These are phyloP conservation scores for Polygonum maritimum DNA, from an alignment of 148 eudicot genomes.

Conservation along the genomic window DNA sequence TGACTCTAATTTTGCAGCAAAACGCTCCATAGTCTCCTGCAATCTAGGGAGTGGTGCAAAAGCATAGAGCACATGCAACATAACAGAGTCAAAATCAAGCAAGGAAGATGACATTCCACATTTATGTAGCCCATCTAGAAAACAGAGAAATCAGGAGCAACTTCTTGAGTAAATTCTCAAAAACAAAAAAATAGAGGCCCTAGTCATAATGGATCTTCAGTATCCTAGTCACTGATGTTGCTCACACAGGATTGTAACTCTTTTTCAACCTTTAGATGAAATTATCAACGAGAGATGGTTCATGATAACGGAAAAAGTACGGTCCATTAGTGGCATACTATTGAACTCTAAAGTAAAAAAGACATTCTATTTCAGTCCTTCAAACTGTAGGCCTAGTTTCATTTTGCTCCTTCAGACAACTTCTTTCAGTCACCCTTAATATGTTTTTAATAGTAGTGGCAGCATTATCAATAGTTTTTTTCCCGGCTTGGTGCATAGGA, in stretches of 20 bases:
- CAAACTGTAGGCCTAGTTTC: neutral
- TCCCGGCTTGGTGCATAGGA: neutral
- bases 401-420: neutral
- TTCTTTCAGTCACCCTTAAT: neutral
- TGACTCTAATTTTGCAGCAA: constrained; percentile 76
- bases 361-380: neutral
- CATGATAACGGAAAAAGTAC: neutral
- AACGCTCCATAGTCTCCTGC: constrained; percentile 56
- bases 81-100: neutral
- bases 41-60: constrained; percentile 20
- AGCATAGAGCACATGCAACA: neutral
- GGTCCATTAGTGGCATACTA: neutral
- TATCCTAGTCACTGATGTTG: neutral
- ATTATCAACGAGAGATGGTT: neutral
- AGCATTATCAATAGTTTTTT: neutral
- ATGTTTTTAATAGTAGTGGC: neutral
- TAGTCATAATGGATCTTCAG: neutral
- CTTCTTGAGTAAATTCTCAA: neutral
- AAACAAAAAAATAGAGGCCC: neutral
- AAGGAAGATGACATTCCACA: neutral
- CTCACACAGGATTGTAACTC: neutral
- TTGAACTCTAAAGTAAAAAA: neutral
- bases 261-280: neutral
- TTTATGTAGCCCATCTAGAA: neutral
- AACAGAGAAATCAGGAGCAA: neutral